A percentile compares a stretch with the other conserved stretches of the same genome.
Conservation (phyloP, 2,329 filamentous ascomycete genomes). For the Lasiodiplodia sp. region DNA sequence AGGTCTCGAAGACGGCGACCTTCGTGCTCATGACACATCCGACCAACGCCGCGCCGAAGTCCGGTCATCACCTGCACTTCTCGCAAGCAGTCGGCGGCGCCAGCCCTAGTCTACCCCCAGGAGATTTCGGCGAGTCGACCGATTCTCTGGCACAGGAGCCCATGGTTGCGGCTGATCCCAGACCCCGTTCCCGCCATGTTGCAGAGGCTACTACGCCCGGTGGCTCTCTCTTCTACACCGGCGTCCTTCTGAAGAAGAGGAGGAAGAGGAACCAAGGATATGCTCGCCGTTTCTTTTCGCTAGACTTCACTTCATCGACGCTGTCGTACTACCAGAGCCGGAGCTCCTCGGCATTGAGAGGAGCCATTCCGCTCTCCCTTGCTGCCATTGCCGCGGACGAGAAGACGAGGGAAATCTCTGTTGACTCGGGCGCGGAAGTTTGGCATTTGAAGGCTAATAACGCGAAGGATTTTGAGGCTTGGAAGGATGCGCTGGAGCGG, state of each 20-base stretch:
- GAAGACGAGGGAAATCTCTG: conserved; percentile 87
- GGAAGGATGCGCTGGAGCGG: conserved; percentile 84
- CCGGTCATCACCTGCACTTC: conserved; percentile 71
- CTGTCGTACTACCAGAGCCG: conserved; percentile 96
- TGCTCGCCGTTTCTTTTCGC: conserved; percentile 90
- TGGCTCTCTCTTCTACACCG: conserved; percentile 74
- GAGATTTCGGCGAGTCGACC: conserved; percentile 59
- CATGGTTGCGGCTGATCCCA: conserved; percentile 45
- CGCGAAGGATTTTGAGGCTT: conserved; percentile 83
- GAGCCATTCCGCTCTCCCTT: conserved; percentile 88
- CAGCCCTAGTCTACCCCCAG: conserved; percentile 50
- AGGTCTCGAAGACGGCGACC: conserved; percentile 89
- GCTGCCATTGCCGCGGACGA: conserved; percentile 92
- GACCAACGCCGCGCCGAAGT: conserved; percentile 78
- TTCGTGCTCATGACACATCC: conserved; percentile 95
- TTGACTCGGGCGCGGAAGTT: conserved; percentile 95
- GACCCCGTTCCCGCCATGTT: conserved; percentile 48
- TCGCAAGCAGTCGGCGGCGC: conserved; percentile 60
- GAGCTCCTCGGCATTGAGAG: conserved; percentile 88
- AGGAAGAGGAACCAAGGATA: conserved; percentile 94
- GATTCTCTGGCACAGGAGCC: conserved; percentile 57
- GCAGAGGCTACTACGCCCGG: conserved; percentile 35
- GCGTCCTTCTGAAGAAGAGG: conserved; percentile 85
- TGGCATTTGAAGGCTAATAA: conserved; percentile 92
- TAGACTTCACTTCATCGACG: conserved; percentile 93